phyloP scores from a whole-genome alignment of 2,329 filamentous ascomycete species.

The Fonsecaea multimorphosa region DNA sequence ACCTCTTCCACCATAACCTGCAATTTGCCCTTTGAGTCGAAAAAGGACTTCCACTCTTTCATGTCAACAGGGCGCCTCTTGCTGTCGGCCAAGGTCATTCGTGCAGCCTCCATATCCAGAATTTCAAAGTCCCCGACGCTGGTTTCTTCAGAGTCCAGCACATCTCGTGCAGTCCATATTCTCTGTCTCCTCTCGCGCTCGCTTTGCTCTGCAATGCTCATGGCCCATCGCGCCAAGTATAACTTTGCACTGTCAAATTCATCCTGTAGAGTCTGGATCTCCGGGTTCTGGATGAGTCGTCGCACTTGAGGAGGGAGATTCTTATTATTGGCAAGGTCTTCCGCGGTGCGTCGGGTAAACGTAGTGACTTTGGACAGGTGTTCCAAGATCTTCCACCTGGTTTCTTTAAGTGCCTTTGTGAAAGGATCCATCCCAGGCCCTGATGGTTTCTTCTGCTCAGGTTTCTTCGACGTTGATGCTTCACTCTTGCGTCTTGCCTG shows the following conservation, averaged over 20 bases:
- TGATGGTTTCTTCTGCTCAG: constrained; percentile 43
- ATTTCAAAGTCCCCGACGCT: constrained; percentile 96
- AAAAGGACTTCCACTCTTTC: constrained; percentile 90
- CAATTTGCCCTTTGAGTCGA: constrained; percentile 76
- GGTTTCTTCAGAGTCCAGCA: constrained; percentile 91
- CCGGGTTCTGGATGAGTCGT: constrained; percentile 83
- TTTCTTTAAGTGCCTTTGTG: constrained; percentile 91
- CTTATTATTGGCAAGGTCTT: constrained; percentile 89
- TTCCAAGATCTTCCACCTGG: constrained; percentile 94
- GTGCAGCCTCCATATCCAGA: constrained; percentile 76
- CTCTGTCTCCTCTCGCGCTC: constrained; percentile 83
- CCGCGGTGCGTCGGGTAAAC: constrained; percentile 88
- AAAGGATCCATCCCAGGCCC: constrained; percentile 77
- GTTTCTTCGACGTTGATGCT: constrained; percentile 47
- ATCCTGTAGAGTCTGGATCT: constrained; percentile 93
- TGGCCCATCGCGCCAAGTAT: constrained; percentile 95
- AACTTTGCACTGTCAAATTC: constrained; percentile 96
- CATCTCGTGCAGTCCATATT: constrained; percentile 92
- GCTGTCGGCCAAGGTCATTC: constrained; percentile 75
- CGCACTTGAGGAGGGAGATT: constrained; percentile 87
- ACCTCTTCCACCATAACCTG: constrained; percentile 86
- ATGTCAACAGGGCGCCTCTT: constrained; percentile 74
- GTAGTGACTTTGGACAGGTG: constrained; percentile 97
- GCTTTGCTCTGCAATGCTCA: constrained; percentile 97
- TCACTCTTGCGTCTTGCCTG: constrained; percentile 46